Conservation (phyloP, 805 yeast species). For the Lipomyces starkeyi region DNA sequence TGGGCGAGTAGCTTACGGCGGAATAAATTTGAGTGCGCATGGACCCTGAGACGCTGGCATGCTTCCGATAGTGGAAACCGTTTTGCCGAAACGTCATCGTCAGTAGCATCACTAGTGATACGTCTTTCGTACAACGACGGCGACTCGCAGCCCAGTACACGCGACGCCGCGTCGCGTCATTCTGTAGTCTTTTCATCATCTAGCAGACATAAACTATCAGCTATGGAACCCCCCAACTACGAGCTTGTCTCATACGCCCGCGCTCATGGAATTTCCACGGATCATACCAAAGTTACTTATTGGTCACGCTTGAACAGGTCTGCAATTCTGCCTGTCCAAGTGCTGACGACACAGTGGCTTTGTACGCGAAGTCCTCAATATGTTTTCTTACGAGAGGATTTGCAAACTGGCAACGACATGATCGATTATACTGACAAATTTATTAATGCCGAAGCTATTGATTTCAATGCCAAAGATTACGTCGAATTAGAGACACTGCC, state of each 20-base stretch:
- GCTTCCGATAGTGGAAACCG: no score
- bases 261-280: neutral
- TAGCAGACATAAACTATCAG: neutral
- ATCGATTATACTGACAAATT: neutral
- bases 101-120: no score
- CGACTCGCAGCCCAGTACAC: no score
- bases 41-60: no score
- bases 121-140: no score
- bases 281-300: neutral
- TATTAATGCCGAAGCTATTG: neutral
- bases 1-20: no score
- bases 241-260: conserved; percentile 1
- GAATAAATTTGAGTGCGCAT: no score
- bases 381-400: neutral
- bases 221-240: neutral
- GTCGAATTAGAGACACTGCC: neutral
- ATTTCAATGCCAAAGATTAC: neutral
- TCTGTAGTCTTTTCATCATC: no score
- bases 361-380: neutral
- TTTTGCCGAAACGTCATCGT: no score
- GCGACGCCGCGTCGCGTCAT: no score
- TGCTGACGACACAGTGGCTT: neutral
- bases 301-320: neutral
- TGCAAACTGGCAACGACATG: neutral
- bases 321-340: neutral